phyloP scores from a whole-genome alignment of 2,329 filamentous ascomycete species.

The Apiospora pterosperma region DNA sequence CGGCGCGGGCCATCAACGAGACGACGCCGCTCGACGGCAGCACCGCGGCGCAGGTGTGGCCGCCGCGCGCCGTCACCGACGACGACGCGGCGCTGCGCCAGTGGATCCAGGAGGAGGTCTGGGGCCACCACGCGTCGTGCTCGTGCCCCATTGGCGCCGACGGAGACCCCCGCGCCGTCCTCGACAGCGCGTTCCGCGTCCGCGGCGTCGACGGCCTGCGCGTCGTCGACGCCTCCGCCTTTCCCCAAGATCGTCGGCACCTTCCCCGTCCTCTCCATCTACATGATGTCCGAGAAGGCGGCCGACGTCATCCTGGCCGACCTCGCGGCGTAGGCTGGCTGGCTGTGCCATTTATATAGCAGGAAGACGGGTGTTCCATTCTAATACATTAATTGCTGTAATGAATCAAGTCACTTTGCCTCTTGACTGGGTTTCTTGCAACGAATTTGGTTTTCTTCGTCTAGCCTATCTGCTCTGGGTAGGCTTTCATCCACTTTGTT shows the following conservation, averaged over 20 bases:
- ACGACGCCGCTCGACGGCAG: slow-evolving; percentile 13
- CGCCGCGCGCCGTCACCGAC: slow-evolving; percentile 32
- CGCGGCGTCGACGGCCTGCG: slow-evolving; percentile 49
- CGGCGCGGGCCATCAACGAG: slow-evolving; percentile 31
- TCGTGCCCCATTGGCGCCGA: slow-evolving; percentile 53
- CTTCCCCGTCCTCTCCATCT: slow-evolving; percentile 46
- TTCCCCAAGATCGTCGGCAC: slow-evolving; percentile 46
- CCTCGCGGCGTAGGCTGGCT: background rate
- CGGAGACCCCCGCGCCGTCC: slow-evolving; percentile 47
- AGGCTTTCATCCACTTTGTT: no score
- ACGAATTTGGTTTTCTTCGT: no score
- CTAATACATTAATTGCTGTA: background rate
- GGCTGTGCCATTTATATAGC: background rate
- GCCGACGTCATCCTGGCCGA: slow-evolving; percentile 43
- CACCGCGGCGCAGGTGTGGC: slow-evolving; percentile 37
- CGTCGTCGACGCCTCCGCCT: slow-evolving; percentile 59
- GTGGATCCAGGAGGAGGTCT: slow-evolving; percentile 46
- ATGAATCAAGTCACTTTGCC: no score
- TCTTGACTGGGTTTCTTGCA: no score
- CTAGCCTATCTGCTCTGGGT: no score
- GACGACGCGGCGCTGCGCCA: slow-evolving; percentile 40
- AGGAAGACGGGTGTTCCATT: background rate
- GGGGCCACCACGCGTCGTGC: slow-evolving; percentile 56
- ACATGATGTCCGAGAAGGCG: slow-evolving; percentile 57
- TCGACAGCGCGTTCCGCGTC: slow-evolving; percentile 54